Base-by-base conservation (phyloP, 305 asterid species). In the Fraxinus baroniana region DNA sequence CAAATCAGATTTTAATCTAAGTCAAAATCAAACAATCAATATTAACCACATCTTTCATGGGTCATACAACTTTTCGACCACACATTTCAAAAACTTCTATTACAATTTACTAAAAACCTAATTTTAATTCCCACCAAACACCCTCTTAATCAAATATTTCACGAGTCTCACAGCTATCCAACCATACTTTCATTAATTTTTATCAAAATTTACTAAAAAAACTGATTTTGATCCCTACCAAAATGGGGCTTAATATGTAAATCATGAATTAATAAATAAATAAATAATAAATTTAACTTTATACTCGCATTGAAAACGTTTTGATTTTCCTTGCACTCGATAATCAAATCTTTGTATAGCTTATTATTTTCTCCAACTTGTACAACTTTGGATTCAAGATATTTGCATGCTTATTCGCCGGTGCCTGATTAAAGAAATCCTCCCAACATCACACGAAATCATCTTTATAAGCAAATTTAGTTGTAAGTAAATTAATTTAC, bases 341-440 rank as follows among this genome's bases (percentile, higher is more conserved):
- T 88, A 81, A 94, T 93, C 91, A 86, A 9, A 44, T 96, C 97
- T 88, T 96, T 98, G 55, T 92, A 94, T 79, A 79, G 90, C 85
- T 90, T 92, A 78, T 93, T 96, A 84, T 93, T 96, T 96, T 96
- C 87, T 96, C 94, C 77, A 96, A 74, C 86, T 92, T 96, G 87
- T 96, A 98, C 80, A 92, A 94, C 98, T 92, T 93, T 0, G 98
- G 84, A 86, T 96, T 94, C 89, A 96, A 82, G 70, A 97, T 98
- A 91, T 93, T 96, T 0, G 97, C 97, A 88, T 93, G 98, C 90
- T 96, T 96, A 79, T 93, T 96, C 44, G 93, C 92, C 84, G 88
- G 68, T 10, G 98, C 90, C 90, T 91, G 92, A 64, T 90, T 93
- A 88, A 94, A 82, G 86, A 88, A 91, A 79, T 96, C 97, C 88